Base-by-base conservation (phyloP, 495 filamentous ascomycete genomes). In the Penicillium longicatenatum region DNA sequence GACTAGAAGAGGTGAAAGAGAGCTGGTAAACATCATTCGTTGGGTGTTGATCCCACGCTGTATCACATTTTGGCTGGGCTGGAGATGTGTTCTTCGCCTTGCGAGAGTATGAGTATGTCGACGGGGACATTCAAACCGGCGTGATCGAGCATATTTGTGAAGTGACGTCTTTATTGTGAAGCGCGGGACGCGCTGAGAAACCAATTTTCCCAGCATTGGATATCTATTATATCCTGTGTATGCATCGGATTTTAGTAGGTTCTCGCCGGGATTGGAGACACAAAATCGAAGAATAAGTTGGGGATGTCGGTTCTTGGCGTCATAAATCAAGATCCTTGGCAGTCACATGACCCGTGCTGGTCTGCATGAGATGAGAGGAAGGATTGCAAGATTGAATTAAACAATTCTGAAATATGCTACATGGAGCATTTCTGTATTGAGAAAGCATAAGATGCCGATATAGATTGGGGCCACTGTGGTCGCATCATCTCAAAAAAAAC, bases 1-100 rank as follows among this genome's bases (percentile, higher is more conserved):
- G 5, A 88, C 61, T 12, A 91, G 69, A 17, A 82, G 53, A 7
- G 81, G 63, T 3, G 84, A 80, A 19, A 91, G 74, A 59, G 66
- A 42, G 1, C 29, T 50, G 1, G 65, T 71, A 16, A 62, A 56
- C 4, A 70, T 44, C 6, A 16, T 39, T 17, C 37, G 37, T 16
- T 14, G 14, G 14, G 14, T 6, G 17, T n/a, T n/a, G 12, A 16
- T 9, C 24, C 7, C 10, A 30, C 8, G 16, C 41, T 17, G 2
- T 45, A 20, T 22, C 19, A 22, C 10, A 20, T 14, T 20, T 12
- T 45, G 19, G 42, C 20, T 21, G 21, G 2, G 19, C 10, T 9
- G 10, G 42, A 10, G 19, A 10, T 17, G 20, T 45, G 19, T 22
- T 22, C 14, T n/a, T 20, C 42, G 42, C 21, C 12, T 45, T n/a